These are phyloP conservation scores for Nemania serpens DNA, from an alignment of 2,329 filamentous ascomycete genomes.

Conservation along the genomic window DNA sequence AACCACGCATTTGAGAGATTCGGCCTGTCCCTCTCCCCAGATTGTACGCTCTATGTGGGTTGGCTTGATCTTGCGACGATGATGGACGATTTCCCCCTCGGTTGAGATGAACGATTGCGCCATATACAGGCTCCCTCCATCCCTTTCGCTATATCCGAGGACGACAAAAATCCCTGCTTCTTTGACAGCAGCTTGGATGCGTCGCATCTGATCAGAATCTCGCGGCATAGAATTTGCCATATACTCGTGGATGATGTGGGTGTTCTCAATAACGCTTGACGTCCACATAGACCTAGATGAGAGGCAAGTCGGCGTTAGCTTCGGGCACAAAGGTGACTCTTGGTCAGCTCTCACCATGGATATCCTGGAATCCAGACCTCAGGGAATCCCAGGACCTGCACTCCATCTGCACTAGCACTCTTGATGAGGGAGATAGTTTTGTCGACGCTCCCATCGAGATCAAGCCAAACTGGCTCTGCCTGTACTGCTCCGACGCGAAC, in stretches of 20 bases:
- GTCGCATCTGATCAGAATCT: slow-evolving; percentile 50
- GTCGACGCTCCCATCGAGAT: slow-evolving; percentile 56
- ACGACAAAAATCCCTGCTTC: slow-evolving; percentile 52
- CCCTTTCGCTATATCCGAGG: slow-evolving; percentile 55
- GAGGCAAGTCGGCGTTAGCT: slow-evolving; percentile 36
- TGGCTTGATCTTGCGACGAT: slow-evolving; percentile 57
- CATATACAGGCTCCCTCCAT: slow-evolving; percentile 52
- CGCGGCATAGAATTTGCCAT: slow-evolving; percentile 43
- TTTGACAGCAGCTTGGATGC: slow-evolving; percentile 47
- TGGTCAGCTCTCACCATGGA: slow-evolving; percentile 46
- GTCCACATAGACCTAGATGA: slow-evolving; percentile 45
- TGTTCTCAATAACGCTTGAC: slow-evolving; percentile 47
- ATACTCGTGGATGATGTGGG: slow-evolving; percentile 44
- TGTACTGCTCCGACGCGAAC: slow-evolving; percentile 57
- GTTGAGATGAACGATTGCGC: slow-evolving; percentile 58
- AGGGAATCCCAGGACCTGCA: slow-evolving; percentile 60
- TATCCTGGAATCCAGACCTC: slow-evolving; percentile 62
- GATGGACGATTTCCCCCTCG: slow-evolving; percentile 50
- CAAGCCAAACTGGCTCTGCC: slow-evolving; percentile 64
- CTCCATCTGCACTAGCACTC: slow-evolving; percentile 57
- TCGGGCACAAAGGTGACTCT: slow-evolving; percentile 5
- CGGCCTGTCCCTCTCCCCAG: slow-evolving; percentile 61
- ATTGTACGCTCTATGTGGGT: slow-evolving; percentile 53
- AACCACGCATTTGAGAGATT: slow-evolving; percentile 58
- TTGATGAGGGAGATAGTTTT: slow-evolving; percentile 63